These are phyloP conservation scores for Chytriomyces confervae DNA, from an alignment of 192 early-diverging fungal species.

Conservation along the genomic window DNA sequence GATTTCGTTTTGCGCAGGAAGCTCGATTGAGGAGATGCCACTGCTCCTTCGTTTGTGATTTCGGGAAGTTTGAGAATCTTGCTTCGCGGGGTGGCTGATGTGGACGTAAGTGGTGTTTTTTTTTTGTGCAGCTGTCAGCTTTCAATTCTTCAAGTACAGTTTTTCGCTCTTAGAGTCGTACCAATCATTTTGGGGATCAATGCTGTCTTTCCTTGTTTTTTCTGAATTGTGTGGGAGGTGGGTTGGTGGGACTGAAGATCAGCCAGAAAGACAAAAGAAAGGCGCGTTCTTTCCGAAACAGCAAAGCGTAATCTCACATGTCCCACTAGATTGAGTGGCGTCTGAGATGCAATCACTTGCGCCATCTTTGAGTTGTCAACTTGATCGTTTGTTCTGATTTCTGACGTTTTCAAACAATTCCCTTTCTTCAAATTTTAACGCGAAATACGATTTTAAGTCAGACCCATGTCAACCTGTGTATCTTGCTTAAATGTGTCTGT, in stretches of 20 bases:
- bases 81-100: slow-evolving; percentile 47
- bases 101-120: neutral
- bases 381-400: neutral
- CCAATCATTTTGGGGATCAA: neutral
- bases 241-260: neutral
- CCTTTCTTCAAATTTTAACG: no score
- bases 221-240: neutral
- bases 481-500: no score
- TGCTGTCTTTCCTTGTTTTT: neutral
- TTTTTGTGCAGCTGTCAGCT: no score
- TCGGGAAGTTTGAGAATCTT: slow-evolving; percentile 60
- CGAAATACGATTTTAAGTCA: no score
- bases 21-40: neutral
- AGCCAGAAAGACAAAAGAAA: neutral
- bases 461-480: no score
- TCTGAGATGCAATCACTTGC: neutral
- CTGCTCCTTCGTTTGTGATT: slow-evolving; percentile 34
- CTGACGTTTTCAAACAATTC: no score
- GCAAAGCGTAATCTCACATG: neutral
- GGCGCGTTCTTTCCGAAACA: no score
- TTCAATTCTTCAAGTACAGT: neutral
- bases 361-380: neutral
- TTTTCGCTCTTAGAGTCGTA: neutral
- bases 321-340: neutral
- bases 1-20: neutral